Conservation (phyloP, 2,329 filamentous ascomycete species). For the Neonectria ditissima region DNA sequence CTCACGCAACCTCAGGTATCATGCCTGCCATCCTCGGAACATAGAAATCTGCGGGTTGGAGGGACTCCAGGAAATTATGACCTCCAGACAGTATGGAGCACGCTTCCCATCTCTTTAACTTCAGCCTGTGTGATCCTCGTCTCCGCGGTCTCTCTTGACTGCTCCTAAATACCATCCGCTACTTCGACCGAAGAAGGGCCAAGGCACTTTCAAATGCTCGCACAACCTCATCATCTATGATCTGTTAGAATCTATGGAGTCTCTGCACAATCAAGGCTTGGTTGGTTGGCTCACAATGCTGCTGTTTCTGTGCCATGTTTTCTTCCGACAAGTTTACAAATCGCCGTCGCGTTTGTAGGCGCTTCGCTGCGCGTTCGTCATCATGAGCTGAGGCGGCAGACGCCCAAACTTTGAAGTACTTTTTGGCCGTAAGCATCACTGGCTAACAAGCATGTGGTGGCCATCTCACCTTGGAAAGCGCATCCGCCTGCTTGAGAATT, state of each 20-base stretch:
- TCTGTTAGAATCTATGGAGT: conserved; percentile 30
- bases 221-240: conserved; percentile 65
- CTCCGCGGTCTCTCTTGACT: neutral
- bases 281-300: conserved; percentile 71
- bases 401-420: conserved; percentile 88
- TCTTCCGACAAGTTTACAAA: conserved; percentile 82
- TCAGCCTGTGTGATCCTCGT: neutral
- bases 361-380: conserved; percentile 80
- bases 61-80: neutral
- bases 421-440: conserved; percentile 17
- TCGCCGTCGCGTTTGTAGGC: conserved; percentile 82
- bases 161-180: conserved; percentile 24
- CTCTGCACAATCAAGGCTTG: conserved; percentile 57
- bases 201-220: conserved; percentile 72
- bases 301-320: conserved; percentile 77
- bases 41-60: neutral
- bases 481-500: conserved; percentile 74
- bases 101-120: neutral
- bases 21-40: neutral
- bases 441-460: conserved; percentile 50
- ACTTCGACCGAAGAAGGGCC: conserved; percentile 60
- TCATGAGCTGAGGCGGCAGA: conserved; percentile 78
- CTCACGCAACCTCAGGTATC: conserved; percentile 16
- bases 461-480: conserved; percentile 70
- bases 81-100: neutral